Evolutionary conservation across 1,139 yeast species (phyloP).

Genomic region (Geotrichum bryndzae): DNA sequence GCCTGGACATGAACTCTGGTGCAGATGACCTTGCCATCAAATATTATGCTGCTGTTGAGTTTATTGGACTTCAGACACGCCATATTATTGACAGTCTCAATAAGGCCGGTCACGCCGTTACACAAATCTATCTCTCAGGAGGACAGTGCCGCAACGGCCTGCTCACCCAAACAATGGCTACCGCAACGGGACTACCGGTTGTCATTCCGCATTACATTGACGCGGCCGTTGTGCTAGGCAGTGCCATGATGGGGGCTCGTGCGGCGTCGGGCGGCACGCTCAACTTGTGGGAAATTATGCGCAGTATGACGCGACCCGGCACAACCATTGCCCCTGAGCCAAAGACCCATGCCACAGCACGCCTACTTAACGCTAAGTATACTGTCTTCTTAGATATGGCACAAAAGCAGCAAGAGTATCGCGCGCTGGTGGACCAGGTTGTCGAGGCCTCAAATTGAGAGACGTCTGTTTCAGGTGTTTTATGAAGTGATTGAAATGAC

Average conservation of each 20-base stretch:
- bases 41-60: slow-evolving; percentile 91
- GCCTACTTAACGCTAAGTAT: slow-evolving; percentile 69
- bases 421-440: slow-evolving; percentile 54
- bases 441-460: not conserved
- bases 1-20: slow-evolving; percentile 85
- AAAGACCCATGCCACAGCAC: slow-evolving; percentile 50
- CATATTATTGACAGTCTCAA: slow-evolving; percentile 87
- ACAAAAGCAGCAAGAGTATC: slow-evolving; percentile 66
- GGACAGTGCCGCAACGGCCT: slow-evolving; percentile 93
- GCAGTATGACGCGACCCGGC: slow-evolving; percentile 76
- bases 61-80: slow-evolving; percentile 94
- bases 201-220: slow-evolving; percentile 91
- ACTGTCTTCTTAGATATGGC: slow-evolving; percentile 84
- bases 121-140: slow-evolving; percentile 82
- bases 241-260: slow-evolving; percentile 90
- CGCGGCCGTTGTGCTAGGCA: slow-evolving; percentile 93
- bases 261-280: slow-evolving; percentile 51
- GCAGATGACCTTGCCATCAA: slow-evolving; percentile 77
- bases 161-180: slow-evolving; percentile 83
- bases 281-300: slow-evolving; percentile 76
- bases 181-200: slow-evolving; percentile 88
- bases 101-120: slow-evolving; percentile 67
- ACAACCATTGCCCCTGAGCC: slow-evolving; percentile 66
- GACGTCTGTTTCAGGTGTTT: too few relatives aligned
- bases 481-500: too few relatives aligned